Conservation (phyloP, 1,284 basidiomycete species). For the Fomitiporia mediterranea region DNA sequence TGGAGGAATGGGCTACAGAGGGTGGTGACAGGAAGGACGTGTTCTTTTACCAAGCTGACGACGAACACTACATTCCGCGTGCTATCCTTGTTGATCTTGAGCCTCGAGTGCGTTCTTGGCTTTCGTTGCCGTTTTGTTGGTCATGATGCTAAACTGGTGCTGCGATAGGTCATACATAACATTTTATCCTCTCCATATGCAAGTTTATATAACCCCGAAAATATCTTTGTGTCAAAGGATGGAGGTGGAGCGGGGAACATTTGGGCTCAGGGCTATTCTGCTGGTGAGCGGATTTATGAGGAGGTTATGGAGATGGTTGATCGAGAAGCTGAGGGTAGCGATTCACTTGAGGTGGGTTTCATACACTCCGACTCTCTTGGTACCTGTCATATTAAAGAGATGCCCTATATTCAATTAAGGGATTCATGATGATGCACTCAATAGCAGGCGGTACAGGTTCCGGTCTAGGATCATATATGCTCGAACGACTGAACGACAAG, state of each 20-base stretch:
- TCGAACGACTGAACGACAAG: conserved; percentile 95
- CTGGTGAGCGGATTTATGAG: conserved; percentile 91
- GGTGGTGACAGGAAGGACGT: conserved; percentile 97
- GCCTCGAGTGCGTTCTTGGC: conserved; percentile 66
- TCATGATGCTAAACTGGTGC: background rate
- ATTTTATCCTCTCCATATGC: conserved; percentile 91
- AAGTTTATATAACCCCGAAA: conserved; percentile 96
- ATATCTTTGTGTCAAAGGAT: conserved; percentile 92
- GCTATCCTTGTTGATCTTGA: conserved; percentile 98
- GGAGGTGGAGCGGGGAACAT: conserved; percentile 99
- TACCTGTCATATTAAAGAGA: no score
- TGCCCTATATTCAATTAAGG: conserved; percentile 48
- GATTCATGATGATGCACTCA: conserved; percentile 98
- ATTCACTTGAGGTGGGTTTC: conserved; percentile 85
- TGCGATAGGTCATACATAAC: conserved; percentile 87
- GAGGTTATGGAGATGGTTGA: conserved; percentile 99
- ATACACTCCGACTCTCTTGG: background rate
- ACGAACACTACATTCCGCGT: conserved; percentile 98
- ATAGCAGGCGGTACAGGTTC: conserved; percentile 99
- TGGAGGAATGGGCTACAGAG: conserved; percentile 93
- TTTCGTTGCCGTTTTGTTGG: background rate
- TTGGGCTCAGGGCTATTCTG: conserved; percentile 93
- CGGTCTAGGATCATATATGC: conserved; percentile 93
- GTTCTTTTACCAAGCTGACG: conserved; percentile 99
- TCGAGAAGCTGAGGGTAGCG: conserved; percentile 96